Percentiles rank a stretch among this genome's conserved stretches.
These are phyloP conservation scores for Pittosporum tobira DNA, from an alignment of 129 eudicot species.

Conservation along the genomic window DNA sequence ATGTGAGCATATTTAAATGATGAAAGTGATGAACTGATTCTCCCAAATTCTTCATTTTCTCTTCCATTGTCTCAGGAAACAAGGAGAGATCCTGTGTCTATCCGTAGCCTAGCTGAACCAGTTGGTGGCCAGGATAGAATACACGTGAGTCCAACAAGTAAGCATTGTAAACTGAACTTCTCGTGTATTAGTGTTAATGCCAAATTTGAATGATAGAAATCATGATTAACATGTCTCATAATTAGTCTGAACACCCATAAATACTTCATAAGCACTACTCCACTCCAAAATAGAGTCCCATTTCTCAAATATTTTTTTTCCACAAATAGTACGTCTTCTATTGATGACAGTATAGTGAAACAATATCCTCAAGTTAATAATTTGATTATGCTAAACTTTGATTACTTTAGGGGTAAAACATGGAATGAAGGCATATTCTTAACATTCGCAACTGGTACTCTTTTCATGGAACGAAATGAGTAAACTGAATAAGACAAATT, in stretches of 20 bases:
- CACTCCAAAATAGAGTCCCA: no score
- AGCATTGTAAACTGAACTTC: constrained; percentile 15
- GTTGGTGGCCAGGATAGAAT: constrained; percentile 17
- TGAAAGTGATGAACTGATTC: not conserved
- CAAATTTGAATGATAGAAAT: not conserved
- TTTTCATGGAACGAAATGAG: no score
- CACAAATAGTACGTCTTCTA: no score
- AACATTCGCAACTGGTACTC: no score
- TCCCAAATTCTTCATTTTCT: not conserved
- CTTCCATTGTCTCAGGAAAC: constrained; percentile 32
- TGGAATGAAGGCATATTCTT: no score
- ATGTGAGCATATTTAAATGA: not conserved
- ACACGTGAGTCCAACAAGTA: constrained; percentile 36
- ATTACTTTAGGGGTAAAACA: no score
- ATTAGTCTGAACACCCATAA: not conserved
- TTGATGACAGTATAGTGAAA: no score
- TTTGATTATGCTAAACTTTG: no score
- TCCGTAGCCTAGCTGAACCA: constrained; percentile 20
- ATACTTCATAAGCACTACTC: no score
- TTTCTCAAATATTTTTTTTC: no score
- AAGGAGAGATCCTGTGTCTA: constrained; percentile 14
- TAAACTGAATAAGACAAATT: no score
- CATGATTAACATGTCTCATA: not conserved
- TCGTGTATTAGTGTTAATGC: not conserved
- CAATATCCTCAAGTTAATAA: no score